Base-by-base conservation (phyloP, 2,329 filamentous ascomycete genomes). In the Xylaria sp. region DNA sequence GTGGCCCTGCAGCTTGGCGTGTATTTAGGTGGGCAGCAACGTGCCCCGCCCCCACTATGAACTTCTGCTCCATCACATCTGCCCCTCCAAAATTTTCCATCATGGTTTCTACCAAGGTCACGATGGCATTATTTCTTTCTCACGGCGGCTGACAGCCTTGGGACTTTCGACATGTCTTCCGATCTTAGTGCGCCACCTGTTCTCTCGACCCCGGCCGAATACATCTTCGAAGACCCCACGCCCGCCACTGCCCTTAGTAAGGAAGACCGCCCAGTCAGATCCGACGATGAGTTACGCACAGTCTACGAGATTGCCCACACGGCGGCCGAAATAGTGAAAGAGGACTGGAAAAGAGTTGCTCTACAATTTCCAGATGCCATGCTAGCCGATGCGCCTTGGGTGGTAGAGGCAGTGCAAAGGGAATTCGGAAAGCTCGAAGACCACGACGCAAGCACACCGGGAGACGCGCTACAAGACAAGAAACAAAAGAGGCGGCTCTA, bases 281-380 rank as follows among this genome's bases (percentile, higher is more conserved):
- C 79, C 15, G 87, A 94, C 68, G 87, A 91, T 72, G 90, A 94
- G 72, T 81, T 98, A 31, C 80, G 81, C 58, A 79, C 88, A 42
- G 89, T 91, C 51, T 99, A 98, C 80, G 95, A 99, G 77, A 89
- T 97, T 68, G 83, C 85, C 62, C 86, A 92, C 60, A 97, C 95
- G 0, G 85, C 92, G 51, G 77, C 79, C 37, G 92, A 97, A 76
- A 90, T 99, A 49, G 82, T 82, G n/a, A 77, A 82, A 4, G 90
- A 87, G 45, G 83, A 83, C 75, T 96, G 92, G 85, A 85, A 79
- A 65, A 86, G 90, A 53, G 86, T 99, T 33, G 95, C 93, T 0
- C 80, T 99, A n/a, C 95, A 99, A 74, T 98, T 99, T 70, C 94
- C 95, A 0, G 95, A 99, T 78, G 84, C 89, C 28, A 96, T 98